These are phyloP conservation scores for Austropuccinia psidii DNA, from an alignment of 1,284 basidiomycete genomes.

Conservation along the genomic window DNA sequence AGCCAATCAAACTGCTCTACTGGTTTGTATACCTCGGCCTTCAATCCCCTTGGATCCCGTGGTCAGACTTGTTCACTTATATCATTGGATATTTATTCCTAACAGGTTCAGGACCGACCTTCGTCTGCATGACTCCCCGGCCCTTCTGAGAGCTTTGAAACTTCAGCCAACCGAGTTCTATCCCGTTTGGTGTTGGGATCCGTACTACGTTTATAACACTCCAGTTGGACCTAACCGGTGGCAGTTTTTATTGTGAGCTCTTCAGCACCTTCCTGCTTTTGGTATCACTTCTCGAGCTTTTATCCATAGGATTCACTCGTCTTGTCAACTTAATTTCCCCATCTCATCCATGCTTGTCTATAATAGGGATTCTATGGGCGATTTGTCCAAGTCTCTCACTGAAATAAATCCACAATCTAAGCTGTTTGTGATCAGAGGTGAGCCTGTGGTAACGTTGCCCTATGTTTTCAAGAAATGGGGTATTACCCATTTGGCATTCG, in stretches of 20 bases:
- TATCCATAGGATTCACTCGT: conserved; percentile 45
- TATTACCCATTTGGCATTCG: conserved; percentile 53
- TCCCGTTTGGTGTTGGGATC: conserved; percentile 50
- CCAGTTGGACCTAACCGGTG: conserved; percentile 53
- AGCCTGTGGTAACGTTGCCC: conserved; percentile 50
- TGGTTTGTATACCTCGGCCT: neutral
- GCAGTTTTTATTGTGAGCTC: conserved; percentile 51
- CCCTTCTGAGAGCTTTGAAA: conserved; percentile 49
- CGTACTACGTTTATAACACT: conserved; percentile 51
- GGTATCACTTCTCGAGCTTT: conserved; percentile 1
- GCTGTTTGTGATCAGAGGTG: conserved; percentile 53
- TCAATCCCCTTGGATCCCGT: neutral
- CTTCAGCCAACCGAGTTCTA: conserved; percentile 50
- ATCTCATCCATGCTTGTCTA: neutral
- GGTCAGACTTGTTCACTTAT: neutral
- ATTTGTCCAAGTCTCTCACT: conserved; percentile 49
- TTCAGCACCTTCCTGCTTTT: neutral
- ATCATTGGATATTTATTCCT: neutral
- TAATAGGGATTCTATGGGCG: conserved; percentile 35
- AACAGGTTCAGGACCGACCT: conserved; percentile 53
- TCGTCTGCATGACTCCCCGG: conserved; percentile 53
- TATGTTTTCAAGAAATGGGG: conserved; percentile 51
- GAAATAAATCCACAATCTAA: conserved; percentile 49
- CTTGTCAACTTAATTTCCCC: neutral
- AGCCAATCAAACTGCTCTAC: conserved; percentile 16